phyloP scores from a whole-genome alignment of 106 monocot species.

The Gastrodia elata region DNA sequence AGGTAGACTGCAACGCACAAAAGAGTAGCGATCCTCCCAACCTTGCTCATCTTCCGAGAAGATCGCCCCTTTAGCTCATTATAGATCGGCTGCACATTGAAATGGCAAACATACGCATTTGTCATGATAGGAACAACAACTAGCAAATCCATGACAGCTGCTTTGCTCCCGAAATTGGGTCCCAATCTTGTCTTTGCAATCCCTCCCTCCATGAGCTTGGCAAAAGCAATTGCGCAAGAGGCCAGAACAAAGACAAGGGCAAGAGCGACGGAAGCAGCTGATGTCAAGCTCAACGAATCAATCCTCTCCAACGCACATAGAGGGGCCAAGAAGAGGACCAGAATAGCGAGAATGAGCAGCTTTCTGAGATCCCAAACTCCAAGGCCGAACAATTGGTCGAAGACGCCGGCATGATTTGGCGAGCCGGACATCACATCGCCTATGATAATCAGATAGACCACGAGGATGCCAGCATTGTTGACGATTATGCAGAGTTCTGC shows the following conservation, averaged over 20 bases:
- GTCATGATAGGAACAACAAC: conserved; percentile 28
- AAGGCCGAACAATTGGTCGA: conserved; percentile 51
- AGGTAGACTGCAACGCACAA: conserved; percentile 59
- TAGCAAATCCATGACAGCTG: conserved; percentile 28
- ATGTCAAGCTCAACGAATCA: conserved; percentile 65
- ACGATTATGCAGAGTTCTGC: conserved; percentile 65
- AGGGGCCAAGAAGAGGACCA: conserved; percentile 56
- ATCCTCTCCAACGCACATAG: conserved; percentile 69
- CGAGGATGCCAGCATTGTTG: conserved; percentile 73
- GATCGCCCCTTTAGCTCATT: conserved; percentile 30
- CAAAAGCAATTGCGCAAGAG: conserved; percentile 12
- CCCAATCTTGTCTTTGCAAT: conserved; percentile 43
- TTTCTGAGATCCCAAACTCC: conserved; percentile 57
- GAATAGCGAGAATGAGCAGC: conserved; percentile 42
- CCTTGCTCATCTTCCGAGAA: conserved; percentile 55
- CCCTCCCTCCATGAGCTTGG: conserved; percentile 26
- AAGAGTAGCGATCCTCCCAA: conserved; percentile 50
- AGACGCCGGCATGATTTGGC: conserved; percentile 47
- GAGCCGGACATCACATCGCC: conserved; percentile 86
- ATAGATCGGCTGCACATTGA: conserved; percentile 63
- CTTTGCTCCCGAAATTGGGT: conserved; percentile 47
- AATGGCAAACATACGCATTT: conserved; percentile 82
- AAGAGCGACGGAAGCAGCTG: conserved; percentile 39
- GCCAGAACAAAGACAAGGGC: conserved; percentile 19
- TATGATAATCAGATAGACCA: conserved; percentile 77